Conservation (phyloP, 495 filamentous ascomycete genomes). For the Aspergillus sclerotiicarbonarius region DNA sequence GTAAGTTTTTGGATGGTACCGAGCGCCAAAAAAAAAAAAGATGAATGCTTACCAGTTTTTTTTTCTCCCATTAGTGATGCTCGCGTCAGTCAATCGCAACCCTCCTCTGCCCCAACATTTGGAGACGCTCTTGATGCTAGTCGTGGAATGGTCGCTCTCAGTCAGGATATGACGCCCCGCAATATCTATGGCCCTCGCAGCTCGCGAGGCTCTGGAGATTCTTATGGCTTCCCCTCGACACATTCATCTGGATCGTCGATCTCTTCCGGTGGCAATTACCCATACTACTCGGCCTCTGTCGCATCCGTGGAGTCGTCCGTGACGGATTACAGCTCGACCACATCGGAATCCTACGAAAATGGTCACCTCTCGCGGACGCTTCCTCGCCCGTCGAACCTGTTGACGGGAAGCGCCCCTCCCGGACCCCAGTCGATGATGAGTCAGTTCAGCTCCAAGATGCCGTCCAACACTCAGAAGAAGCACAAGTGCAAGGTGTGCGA, state of each 20-base stretch:
- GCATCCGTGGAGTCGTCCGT: conserved; percentile 86
- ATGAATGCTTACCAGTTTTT: conserved; percentile 8
- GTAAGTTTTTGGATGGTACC: conserved; percentile 58
- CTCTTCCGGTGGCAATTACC: conserved; percentile 71
- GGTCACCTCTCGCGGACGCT: conserved; percentile 70
- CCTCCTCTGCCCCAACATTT: conserved; percentile 36
- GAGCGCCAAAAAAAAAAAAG: background rate
- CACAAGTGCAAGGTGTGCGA: conserved; percentile 99
- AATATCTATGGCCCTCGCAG: conserved; percentile 77
- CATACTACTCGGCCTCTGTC: conserved; percentile 74
- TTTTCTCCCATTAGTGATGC: conserved; percentile 45
- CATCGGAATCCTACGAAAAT: conserved; percentile 81
- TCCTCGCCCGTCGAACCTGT: conserved; percentile 70
- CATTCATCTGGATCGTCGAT: conserved; percentile 96
- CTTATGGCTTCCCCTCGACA: conserved; percentile 87
- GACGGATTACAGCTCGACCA: conserved; percentile 88
- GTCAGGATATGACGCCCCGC: conserved; percentile 77
- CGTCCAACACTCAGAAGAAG: conserved; percentile 96
- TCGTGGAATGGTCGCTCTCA: conserved; percentile 91
- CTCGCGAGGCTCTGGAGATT: conserved; percentile 73
- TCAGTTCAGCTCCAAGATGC: conserved; percentile 96
- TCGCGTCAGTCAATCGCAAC: conserved; percentile 51
- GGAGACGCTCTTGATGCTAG: conserved; percentile 82
- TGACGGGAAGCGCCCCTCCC: conserved; percentile 65
- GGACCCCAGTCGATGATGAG: conserved; percentile 98